Evolutionary conservation across 2,329 filamentous ascomycete species (phyloP), one percentile per base, ranked within the genome.

Genomic region (Cryphonectria japonica): DNA sequence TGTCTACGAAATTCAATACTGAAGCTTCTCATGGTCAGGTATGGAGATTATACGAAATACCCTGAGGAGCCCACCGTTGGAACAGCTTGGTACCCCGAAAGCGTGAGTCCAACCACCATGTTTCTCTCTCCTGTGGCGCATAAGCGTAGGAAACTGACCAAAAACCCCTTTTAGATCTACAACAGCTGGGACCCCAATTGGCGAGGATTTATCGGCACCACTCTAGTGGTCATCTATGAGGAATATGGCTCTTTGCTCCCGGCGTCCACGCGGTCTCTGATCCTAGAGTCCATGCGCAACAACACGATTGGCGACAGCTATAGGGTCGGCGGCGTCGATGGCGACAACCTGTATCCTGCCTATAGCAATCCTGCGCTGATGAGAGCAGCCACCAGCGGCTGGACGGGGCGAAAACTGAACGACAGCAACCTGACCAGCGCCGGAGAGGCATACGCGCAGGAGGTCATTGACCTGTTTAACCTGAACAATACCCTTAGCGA

Each of bases 131-230:
- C 14, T 67, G 62, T 19, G 60, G 63, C 39, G 62, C 64, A 19
- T 54, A n/a, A 1, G 1, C n/a, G 0, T n/a, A 9, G 19, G 9
- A 22, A 34, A 3, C 37, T 34, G 32, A n/a, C 41, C n/a, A n/a
- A 19, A 60, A 46, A 3, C 3, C n/a, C 2, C 3, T 32, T 6
- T 19, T 76, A 78, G 4, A 87, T 87, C 46, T 89, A 90, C 75
- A 82, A 84, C 69, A 84, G 85, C 0, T 91, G 87, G 86, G 89
- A 91, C 74, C 88, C 88, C 1, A 91, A 91, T 72, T 91, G 88
- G 88, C 82, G 89, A 66, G 88, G 88, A 0, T 91, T 91, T 70
- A 82, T 91, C 46, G 87, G 87, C 16, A 89, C 87, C 0, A 84
- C 87, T 0, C 82, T 91, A 19, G 84, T 91, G 37, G 79, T 90